Percentiles rank a stretch among this genome's conserved stretches.
phyloP scores from a whole-genome alignment of 345 rosid species.

The Citrus maxima region DNA sequence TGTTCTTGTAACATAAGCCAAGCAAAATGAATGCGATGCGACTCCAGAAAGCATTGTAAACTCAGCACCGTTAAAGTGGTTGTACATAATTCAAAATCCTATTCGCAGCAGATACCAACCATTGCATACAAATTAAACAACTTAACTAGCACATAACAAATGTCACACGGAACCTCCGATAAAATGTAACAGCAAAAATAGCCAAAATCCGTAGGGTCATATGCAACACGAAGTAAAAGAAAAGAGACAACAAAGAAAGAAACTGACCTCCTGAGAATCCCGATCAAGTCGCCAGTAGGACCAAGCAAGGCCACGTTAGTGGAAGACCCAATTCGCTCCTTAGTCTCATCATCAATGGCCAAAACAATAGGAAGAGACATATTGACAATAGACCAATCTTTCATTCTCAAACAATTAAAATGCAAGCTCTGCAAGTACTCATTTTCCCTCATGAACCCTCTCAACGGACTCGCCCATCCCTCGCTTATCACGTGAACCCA shows the following conservation, averaged over 20 bases:
- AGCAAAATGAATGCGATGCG: neutral
- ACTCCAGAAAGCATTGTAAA: neutral
- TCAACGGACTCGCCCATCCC: conserved; percentile 95
- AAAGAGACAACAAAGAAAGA: neutral
- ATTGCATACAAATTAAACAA: neutral
- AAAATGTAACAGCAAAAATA: neutral
- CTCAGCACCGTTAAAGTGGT: neutral
- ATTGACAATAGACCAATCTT: conserved; percentile 60
- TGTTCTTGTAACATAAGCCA: neutral
- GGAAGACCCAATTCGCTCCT: conserved; percentile 61
- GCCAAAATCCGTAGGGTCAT: neutral
- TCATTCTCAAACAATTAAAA: conserved; percentile 64
- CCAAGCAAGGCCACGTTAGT: conserved; percentile 53
- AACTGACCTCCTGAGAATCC: conserved; percentile 62
- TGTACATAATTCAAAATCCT: neutral
- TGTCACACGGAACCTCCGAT: neutral
- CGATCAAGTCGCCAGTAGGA: conserved; percentile 64
- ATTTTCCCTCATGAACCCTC: conserved; percentile 92
- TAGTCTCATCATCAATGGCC: conserved; percentile 78
- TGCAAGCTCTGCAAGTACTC: conserved; percentile 92
- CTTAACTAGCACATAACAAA: neutral
- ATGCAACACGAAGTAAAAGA: neutral
- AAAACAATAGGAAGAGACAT: conserved; percentile 97
- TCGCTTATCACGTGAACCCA: conserved; percentile 95
- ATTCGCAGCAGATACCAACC: neutral